Conservation (phyloP, 2,329 filamentous ascomycete species). For the Colletotrichum shisoi region DNA sequence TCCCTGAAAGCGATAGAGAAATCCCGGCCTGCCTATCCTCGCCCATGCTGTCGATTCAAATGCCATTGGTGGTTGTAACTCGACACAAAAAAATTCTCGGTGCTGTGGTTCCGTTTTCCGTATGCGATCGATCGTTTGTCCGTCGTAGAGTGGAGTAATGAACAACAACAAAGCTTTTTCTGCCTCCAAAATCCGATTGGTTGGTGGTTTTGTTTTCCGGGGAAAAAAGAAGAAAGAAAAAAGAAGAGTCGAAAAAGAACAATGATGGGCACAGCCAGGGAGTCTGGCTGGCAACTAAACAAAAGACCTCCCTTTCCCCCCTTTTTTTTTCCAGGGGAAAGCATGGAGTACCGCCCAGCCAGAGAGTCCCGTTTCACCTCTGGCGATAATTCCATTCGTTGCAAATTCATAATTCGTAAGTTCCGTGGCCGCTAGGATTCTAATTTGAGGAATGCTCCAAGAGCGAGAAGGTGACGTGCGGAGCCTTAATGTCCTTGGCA, state of each 20-base stretch:
- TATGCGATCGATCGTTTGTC: constrained; percentile 27
- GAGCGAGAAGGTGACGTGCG: constrained; percentile 38
- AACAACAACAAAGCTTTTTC: constrained; percentile 28
- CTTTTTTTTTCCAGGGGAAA: constrained; percentile 1
- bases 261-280: constrained; percentile 9
- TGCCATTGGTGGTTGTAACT: constrained; percentile 31
- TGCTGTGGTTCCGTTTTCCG: constrained; percentile 26
- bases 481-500: constrained; percentile 33
- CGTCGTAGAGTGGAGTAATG: constrained; percentile 17
- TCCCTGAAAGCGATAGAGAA: constrained; percentile 26
- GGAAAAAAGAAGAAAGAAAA: neutral
- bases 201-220: constrained; percentile 34
- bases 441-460: constrained; percentile 26
- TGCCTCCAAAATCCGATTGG: constrained; percentile 24
- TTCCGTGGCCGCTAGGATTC: constrained; percentile 12
- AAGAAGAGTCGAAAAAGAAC: constrained; percentile 18
- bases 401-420: constrained; percentile 37
- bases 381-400: constrained; percentile 32
- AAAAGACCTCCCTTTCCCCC: constrained; percentile 12
- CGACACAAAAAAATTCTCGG: constrained; percentile 20
- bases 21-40: constrained; percentile 9
- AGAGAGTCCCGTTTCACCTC: constrained; percentile 41
- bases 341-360: constrained; percentile 22
- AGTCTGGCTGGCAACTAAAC: constrained; percentile 20
- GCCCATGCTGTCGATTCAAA: constrained; percentile 22